Base-by-base conservation (phyloP, 2,329 filamentous ascomycete species). In the Aspergillus flavus region DNA sequence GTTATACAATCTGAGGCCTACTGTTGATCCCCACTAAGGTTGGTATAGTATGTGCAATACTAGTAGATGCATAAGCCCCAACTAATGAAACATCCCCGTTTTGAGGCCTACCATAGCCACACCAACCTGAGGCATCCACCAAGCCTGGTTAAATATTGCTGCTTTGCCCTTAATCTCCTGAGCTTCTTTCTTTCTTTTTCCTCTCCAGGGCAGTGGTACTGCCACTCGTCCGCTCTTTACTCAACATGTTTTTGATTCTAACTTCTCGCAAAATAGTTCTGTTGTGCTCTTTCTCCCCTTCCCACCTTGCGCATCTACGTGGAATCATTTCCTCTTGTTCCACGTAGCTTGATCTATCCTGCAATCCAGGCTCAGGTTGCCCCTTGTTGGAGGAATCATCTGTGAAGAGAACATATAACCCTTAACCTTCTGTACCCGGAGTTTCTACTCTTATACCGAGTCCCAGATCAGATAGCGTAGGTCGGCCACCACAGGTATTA, bases 121-220 rank as follows among this genome's bases (percentile, higher is more conserved):
- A 7, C 46, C 46, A 50, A 50, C 23, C 46, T 50, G 23, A 50
- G 46, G 46, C 46, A 50, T 30, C 30, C 52, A 36, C 28, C 52
- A 54, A 34, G 30, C n/a, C 30, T 36, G 43, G 21, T 36, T 55
- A 55, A 39, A 55, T 39, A 39, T 39, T 1, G n/a, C 32, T 26
- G 14, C 10, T 10, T 26, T 16, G 7, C 12, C n/a, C 12, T 26
- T 32, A 4, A 39, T 11, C 30, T 28, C n/a, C 14, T 5, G 26
- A 4, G 14, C 6, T 55, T 21, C 48, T 32, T 52, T 16, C 21
- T 32, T 55, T 36, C 30, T 16, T 55, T 54, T 39, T 14, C 30
- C 30, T 55, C 52, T 39, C 52, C 52, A 55, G 52, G 52, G 52
- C n/a, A 55, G 52, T 55, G 34, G 32, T 26, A 9, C 52, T 55